Conservation (phyloP, 768 basidiomycete genomes). For the Naganishia randhawae region DNA sequence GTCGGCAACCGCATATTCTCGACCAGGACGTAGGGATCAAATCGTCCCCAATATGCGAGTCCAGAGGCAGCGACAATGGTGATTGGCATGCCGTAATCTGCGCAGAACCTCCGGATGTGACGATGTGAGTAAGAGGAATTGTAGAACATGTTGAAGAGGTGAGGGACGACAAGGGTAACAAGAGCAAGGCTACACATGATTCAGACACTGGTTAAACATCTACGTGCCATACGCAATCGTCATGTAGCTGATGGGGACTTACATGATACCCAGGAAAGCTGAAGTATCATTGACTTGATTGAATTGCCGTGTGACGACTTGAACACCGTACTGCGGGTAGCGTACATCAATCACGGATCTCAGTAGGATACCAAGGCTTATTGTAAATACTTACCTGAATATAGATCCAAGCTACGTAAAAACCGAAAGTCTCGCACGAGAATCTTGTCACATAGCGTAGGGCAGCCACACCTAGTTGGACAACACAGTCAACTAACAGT, state of each 20-base stretch:
- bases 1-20: conserved; percentile 61
- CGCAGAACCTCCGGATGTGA: conserved; percentile 68
- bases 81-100: conserved; percentile 89
- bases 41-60: conserved; percentile 81
- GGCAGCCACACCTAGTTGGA: conserved; percentile 59
- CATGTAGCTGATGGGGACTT: conserved; percentile 18
- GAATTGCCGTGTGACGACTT: conserved; percentile 74
- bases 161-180: conserved; percentile 69
- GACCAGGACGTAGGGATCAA: conserved; percentile 56
- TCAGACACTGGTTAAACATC: conserved; percentile 47
- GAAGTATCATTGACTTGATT: conserved; percentile 42
- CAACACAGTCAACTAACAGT: background rate
- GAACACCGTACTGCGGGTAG: conserved; percentile 74
- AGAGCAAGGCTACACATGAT: conserved; percentile 71
- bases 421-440: conserved; percentile 87
- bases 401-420: conserved; percentile 77
- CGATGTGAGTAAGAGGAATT: conserved; percentile 66
- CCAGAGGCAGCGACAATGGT: conserved; percentile 70
- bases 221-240: background rate
- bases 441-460: conserved; percentile 83
- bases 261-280: conserved; percentile 47
- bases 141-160: conserved; percentile 68
- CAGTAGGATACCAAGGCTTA: background rate
- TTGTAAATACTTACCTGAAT: conserved; percentile 10
- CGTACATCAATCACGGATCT: background rate